phyloP scores from a whole-genome alignment of 2,329 filamentous ascomycete species.

The Aspergillus pseudoviridinutans region DNA sequence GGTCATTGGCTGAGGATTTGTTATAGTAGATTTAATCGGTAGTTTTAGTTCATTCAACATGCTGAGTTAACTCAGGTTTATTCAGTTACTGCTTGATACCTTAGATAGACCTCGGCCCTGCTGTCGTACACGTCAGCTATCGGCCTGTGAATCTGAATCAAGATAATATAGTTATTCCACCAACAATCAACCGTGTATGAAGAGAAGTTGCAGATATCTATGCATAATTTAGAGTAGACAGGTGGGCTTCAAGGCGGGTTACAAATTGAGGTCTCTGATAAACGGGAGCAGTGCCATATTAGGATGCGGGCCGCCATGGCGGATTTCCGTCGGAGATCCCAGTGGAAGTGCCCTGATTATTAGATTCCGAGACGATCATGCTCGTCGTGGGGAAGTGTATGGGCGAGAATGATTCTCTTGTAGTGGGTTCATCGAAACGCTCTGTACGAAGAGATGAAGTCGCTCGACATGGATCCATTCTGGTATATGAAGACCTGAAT shows the following conservation, averaged over 20 bases:
- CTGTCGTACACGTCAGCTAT: background rate
- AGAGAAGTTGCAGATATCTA: background rate
- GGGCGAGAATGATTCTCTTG: background rate
- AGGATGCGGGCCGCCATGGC: constrained; percentile 23
- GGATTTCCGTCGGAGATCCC: constrained; percentile 24
- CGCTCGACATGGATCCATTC: background rate
- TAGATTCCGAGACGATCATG: background rate
- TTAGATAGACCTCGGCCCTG: background rate
- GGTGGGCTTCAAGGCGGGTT: background rate
- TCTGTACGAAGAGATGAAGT: background rate
- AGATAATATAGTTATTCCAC: background rate
- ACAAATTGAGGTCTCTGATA: constrained; percentile 15
- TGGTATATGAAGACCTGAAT: background rate
- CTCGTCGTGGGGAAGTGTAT: background rate
- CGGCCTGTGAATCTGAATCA: background rate
- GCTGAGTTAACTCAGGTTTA: no score
- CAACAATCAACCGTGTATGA: background rate
- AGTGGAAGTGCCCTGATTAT: background rate
- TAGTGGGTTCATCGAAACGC: background rate
- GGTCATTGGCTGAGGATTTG: constrained; percentile 20
- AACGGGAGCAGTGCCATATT: constrained; percentile 21
- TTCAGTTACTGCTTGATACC: background rate
- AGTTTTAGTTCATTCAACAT: background rate
- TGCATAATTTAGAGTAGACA: background rate
- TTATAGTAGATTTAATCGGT: constrained; percentile 10